Conservation (phyloP, 441 rosid species). For the Corymbia citriodora region DNA sequence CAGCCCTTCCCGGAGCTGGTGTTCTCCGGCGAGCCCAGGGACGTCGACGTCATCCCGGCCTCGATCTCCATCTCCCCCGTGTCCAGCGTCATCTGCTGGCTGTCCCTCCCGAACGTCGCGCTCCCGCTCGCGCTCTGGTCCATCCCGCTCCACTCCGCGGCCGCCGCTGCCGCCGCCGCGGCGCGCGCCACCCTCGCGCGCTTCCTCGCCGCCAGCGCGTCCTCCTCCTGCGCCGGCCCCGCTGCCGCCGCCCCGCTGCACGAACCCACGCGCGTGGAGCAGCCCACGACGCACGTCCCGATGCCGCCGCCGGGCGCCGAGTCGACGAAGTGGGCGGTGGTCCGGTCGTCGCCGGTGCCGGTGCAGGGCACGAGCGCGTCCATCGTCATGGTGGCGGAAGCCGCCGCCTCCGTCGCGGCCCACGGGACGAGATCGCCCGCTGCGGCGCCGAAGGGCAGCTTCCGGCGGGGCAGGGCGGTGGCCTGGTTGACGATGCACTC, state of each 20-base stretch:
- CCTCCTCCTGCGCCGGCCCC: conserved; percentile 12
- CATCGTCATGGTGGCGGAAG: conserved; percentile 31
- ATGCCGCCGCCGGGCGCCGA: conserved; percentile 3
- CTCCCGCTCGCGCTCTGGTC: conserved; percentile 50
- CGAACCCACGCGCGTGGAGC: conserved; percentile 54
- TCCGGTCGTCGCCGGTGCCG: conserved; percentile 10
- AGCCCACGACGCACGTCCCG: conserved; percentile 26
- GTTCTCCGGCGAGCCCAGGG: conserved; percentile 49
- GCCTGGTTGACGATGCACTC: conserved; percentile 95
- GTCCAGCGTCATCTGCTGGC: conserved; percentile 43
- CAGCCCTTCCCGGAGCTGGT: conserved; percentile 30
- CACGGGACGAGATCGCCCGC: conserved; percentile 42
- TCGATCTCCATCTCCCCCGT: conserved; percentile 38
- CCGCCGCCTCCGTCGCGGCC: conserved; percentile 16
- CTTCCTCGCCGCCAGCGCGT: conserved; percentile 9
- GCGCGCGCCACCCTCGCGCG: conserved; percentile 36
- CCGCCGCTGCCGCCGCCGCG: conserved; percentile 5
- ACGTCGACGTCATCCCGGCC: conserved; percentile 53
- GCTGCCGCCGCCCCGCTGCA: conserved; percentile 35
- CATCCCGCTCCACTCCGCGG: conserved; percentile 47
- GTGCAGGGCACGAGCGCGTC: conserved; percentile 66
- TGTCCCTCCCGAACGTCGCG: conserved; percentile 41
- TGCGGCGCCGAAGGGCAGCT: conserved; percentile 7
- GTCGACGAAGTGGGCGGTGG: conserved; percentile 2
- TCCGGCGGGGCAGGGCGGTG: conserved; percentile 22